Base-by-base conservation (phyloP, 768 basidiomycete species). In the Porpolomopsis calyptriformis region DNA sequence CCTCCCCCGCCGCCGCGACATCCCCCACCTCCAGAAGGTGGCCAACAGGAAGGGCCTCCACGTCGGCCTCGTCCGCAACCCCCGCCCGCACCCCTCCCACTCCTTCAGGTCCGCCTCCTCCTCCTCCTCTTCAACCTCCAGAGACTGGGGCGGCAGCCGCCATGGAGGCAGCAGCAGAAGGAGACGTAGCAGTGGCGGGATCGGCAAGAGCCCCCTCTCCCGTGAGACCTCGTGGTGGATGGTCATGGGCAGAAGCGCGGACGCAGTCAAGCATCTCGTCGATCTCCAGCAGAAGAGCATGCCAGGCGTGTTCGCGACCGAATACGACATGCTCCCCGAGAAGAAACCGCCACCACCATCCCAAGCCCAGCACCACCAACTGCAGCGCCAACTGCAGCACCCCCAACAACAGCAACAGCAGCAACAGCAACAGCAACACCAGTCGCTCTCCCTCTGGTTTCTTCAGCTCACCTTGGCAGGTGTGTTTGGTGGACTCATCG, bases 151-250 rank as follows among this genome's bases (percentile, higher is more conserved):
- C 14, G 29, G 29, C 7, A 14, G 29, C 29, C 29, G 29, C 14
- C 7, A 14, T 31, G 14, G 29, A 31, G 29, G 29, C 7, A 14
- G 29, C 7, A 31, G 29, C 14, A 31, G 7, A 7, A 7, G 29
- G 7, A 31, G 29, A 7, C 7, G 29, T 14, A 31, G 29, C 29
- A 7, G 7, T 7, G 14, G 29, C 29, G 14, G 14, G 14, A 31
- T 34, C 23, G 38, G 19, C 36, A 46, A n/a, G 19, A 33, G 47
- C 7, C 25, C 27, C 10, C 14, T 51, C 31, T 40, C 34, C 44
- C 52, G 50, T 43, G 55, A 56, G 20, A 37, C 49, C 29, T 62
- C 64, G 26, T 63, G 61, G 60, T 64, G 61, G 61, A 42, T 67
- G 44, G 57, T 65, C 26, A 43, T 65, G 45, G 64, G 64, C 11